Conservation (phyloP, 192 early-diverging fungal species). For the Backusella liffmaniae region DNA sequence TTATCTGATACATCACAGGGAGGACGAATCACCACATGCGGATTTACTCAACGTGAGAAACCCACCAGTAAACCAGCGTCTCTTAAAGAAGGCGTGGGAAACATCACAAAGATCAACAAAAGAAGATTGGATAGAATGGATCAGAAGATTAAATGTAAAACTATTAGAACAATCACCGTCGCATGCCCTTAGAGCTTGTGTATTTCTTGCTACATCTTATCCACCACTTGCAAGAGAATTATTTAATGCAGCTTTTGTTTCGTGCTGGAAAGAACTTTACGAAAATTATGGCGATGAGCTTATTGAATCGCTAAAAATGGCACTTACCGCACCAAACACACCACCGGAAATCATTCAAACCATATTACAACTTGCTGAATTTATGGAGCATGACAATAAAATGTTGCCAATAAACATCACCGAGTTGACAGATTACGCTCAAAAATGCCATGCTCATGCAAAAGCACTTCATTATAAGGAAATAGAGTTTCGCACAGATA, state of each 20-base stretch:
- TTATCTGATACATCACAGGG: conserved; percentile 15
- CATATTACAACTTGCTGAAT: conserved; percentile 92
- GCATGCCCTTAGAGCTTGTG: conserved; percentile 89
- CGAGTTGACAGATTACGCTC: conserved; percentile 83
- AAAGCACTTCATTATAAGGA: conserved; percentile 99
- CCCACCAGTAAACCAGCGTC: conserved; percentile 81
- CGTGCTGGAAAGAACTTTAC: conserved; percentile 91
- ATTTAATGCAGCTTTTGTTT: conserved; percentile 97
- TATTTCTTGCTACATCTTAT: conserved; percentile 77
- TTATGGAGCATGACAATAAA: conserved; percentile 99
- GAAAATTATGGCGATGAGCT: conserved; percentile 92
- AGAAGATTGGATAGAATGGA: conserved; percentile 97
- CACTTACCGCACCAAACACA: conserved; percentile 74
- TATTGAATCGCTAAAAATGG: conserved; percentile 75
- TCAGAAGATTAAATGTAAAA: conserved; percentile 83
- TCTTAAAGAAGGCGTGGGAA: conserved; percentile 85
- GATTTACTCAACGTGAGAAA: conserved; percentile 60
- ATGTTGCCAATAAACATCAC: conserved; percentile 90
- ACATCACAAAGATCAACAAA: conserved; percentile 82
- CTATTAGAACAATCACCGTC: conserved; percentile 95
- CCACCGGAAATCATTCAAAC: conserved; percentile 90
- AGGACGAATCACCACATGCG: conserved; percentile 55
- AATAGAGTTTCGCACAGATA: conserved; percentile 83
- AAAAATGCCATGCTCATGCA: conserved; percentile 92
- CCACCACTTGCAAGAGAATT: conserved; percentile 79